Base-by-base conservation (phyloP, 2,329 filamentous ascomycete genomes). In the Colletotrichum plurivorum region DNA sequence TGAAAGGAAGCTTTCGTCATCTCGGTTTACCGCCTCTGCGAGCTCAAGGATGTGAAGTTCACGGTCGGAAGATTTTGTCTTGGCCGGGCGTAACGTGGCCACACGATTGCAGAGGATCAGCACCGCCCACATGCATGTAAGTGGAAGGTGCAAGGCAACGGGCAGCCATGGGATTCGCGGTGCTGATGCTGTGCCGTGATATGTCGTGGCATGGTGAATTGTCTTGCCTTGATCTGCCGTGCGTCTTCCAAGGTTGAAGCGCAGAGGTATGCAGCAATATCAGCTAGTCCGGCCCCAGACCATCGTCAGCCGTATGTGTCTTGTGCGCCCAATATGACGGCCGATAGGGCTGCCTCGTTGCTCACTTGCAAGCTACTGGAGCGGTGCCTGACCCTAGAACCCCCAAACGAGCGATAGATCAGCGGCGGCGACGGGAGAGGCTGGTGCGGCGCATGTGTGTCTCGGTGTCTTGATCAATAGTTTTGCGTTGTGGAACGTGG, bases 171-270 rank as follows among this genome's bases (percentile, higher is more conserved):
- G 66, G 55, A 60, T 55, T 51, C 20, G 36, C 54, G 8, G 39
- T 62, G 58, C 58, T 25, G 36, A 54, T 54, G 61, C 48, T 31
- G 62, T 59, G n/a, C 31, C 48, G 54, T 46, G 48, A 51, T 16
- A 55, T 69, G 66, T 18, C 55, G 66, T 59, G 49, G 25, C 27
- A 39, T 64, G 65, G 22, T 51, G 61, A 41, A 46, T 43, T 64
- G 49, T 39, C 13, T 13, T 52, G 52, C 31, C 16, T 12, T 54
- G 16, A 49, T 16, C 60, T 22, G 49, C 46, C 27, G 59, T 55
- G 62, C 54, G 43, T 58, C 45, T n/a, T 36, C 55, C 55, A 51
- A 51, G 48, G n/a, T 65, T 48, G 22, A 49, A 22, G 13, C 49
- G 51, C n/a, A 27, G 52, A 68, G 18, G 41, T 16, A 48, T 36